Evolutionary conservation across 306 rosid species (phyloP), one percentile per base, ranked within the genome.

Genomic region (Nissolia schottii): DNA sequence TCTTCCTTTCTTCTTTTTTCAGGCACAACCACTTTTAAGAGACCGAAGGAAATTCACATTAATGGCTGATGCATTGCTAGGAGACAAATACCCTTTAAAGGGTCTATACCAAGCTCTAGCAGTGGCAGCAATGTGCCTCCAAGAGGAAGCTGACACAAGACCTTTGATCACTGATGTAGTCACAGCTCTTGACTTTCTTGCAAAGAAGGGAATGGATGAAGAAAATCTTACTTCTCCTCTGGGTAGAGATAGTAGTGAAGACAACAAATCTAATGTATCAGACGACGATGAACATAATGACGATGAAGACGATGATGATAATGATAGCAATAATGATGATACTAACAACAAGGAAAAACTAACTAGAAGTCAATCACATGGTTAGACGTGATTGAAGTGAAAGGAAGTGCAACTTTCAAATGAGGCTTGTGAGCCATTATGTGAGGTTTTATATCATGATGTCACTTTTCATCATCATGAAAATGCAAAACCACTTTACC

Each of bases 71-170:
- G 89, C 97, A 32, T 66, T 79, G 82, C 86, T 93, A 12, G 65
- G 70, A 80, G 84, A 71, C 2, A 81, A 87, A 0, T 90, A 81
- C 73, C 89, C 96, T 0, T 37, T 83, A 66, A 93, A 84, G 74
- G 88, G 83, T 64, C 82, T 93, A 7, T 88, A 88, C 76, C 98
- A 93, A 87, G 97, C 97, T 64, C 87, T 90, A 49, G 98, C 97
- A 60, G 86, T 90, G 13, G 97, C 96, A 74, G 97, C 96, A 37
- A 88, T 93, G 97, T 93, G 98, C 76, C 90, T 93, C 4, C 91
- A 90, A 64, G 98, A 93, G 53, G 97, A 93, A 81, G 93, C 93
- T 10, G 71, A 74, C 1, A 85, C 89, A 0, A 38, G 98, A 37
- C 98, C 98, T 35, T 70, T 88, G 60, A 90, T 93, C 55, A 88